Percentiles rank a stretch among this genome's conserved stretches.
phyloP scores from a whole-genome alignment of 106 monocot genomes.

The Platanthera guangdongensis region DNA sequence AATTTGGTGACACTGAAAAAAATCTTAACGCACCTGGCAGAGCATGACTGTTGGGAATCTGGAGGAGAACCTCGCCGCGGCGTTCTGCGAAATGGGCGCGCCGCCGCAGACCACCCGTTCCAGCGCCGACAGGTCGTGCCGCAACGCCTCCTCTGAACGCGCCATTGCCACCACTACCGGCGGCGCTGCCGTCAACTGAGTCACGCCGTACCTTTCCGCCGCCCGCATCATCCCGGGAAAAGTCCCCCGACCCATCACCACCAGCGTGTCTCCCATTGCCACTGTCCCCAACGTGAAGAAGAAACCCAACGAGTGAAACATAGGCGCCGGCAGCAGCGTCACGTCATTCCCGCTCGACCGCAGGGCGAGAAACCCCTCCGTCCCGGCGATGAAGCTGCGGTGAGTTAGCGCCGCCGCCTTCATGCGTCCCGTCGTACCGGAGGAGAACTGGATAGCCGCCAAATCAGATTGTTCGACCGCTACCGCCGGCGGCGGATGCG shows the following conservation, averaged over 20 bases:
- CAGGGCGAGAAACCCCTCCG: constrained; percentile 15
- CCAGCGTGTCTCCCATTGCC: constrained; percentile 34
- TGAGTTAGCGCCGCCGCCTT: constrained; percentile 64
- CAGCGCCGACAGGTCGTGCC: constrained; percentile 29
- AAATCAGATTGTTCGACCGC: constrained; percentile 37
- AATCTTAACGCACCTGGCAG: constrained; percentile 23
- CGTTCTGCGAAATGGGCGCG: constrained; percentile 35
- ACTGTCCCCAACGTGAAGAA: constrained; percentile 20
- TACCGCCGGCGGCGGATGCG: background rate
- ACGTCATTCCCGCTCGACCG: constrained; percentile 1
- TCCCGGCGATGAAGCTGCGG: constrained; percentile 55
- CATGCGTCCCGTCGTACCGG: constrained; percentile 60
- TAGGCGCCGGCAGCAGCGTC: constrained; percentile 40
- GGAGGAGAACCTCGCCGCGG: constrained; percentile 27
- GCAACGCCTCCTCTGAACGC: constrained; percentile 17
- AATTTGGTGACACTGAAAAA: background rate
- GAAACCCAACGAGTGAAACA: constrained; percentile 75
- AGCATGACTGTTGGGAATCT: constrained; percentile 44
- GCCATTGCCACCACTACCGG: constrained; percentile 62
- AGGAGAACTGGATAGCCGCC: constrained; percentile 68
- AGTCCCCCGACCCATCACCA: constrained; percentile 28
- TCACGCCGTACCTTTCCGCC: constrained; percentile 37
- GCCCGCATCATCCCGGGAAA: constrained; percentile 21
- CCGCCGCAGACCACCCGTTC: constrained; percentile 47
- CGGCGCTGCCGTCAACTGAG: constrained; percentile 42